These are phyloP conservation scores for Globisporangium recalcitrans DNA, from an alignment of 352 stramenopile genomes.

Conservation along the genomic window DNA sequence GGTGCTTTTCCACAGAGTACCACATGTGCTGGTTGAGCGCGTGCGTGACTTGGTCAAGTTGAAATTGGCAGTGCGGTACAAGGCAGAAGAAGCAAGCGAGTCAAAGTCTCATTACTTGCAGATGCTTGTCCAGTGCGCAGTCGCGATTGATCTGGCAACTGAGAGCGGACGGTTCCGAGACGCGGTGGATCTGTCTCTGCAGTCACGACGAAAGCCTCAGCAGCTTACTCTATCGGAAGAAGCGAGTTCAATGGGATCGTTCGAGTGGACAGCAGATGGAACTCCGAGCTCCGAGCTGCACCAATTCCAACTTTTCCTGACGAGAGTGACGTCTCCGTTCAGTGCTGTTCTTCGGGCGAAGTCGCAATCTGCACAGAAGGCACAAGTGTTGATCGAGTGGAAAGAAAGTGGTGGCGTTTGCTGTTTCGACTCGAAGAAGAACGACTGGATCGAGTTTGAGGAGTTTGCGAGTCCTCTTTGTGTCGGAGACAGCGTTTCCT, in stretches of 20 bases:
- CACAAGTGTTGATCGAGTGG: slow-evolving; percentile 22
- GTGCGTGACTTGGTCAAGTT: slow-evolving; percentile 34
- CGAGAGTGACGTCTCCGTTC: slow-evolving; percentile 23
- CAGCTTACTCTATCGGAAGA: not conserved
- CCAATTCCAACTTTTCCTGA: slow-evolving; percentile 19
- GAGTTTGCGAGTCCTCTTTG: slow-evolving; percentile 20
- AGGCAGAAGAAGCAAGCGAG: slow-evolving; percentile 40
- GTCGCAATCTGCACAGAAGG: not conserved
- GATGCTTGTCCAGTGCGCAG: slow-evolving; percentile 44
- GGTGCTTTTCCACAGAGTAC: slow-evolving; percentile 32
- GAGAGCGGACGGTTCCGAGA: slow-evolving; percentile 27
- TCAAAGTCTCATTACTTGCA: slow-evolving; percentile 65
- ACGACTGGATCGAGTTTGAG: slow-evolving; percentile 15
- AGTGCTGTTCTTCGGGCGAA: slow-evolving; percentile 10
- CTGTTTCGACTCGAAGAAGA: slow-evolving; percentile 8
- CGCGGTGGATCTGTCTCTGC: not conserved
- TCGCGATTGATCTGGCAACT: slow-evolving; percentile 51
- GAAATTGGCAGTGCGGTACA: slow-evolving; percentile 49
- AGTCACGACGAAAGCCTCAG: not conserved
- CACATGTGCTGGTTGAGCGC: slow-evolving; percentile 30
- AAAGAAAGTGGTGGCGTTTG: slow-evolving; percentile 17
- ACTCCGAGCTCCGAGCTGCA: not conserved
- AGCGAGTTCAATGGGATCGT: not conserved
- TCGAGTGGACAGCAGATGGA: slow-evolving; percentile 2
- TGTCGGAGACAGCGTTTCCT: slow-evolving; percentile 34